Evolutionary conservation across 1,284 basidiomycete genomes (phyloP), one percentile per base, ranked within the genome.

Genomic region (Apiotrichum gracile): DNA sequence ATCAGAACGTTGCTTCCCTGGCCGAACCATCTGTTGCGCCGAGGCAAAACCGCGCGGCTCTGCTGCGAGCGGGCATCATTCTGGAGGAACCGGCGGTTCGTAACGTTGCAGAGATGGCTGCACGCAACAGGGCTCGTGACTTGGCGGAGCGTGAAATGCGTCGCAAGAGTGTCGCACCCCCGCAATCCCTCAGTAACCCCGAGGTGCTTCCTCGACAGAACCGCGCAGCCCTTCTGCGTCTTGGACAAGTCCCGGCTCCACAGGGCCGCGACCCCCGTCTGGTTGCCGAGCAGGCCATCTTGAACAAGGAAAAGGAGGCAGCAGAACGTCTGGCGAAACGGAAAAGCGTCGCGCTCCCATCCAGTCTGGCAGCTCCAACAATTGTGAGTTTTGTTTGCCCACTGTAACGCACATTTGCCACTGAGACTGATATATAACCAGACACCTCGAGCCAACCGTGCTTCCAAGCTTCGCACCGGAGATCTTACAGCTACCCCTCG

Each of bases 401-500:
- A 42, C 5, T n/a, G 6, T 27, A n/a, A 9, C 24, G 21, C 17
- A 21, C 12, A 14, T 29, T 12, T n/a, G 5, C 14, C 33, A 54
- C 52, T 19, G 53, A 42, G 22, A 33, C 29, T 49, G 27, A 34
- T 27, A 37, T 49, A 35, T 22, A 13, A n/a, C n/a, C 52, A 72
- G 70, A 39, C 58, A 22, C 70, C 70, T 2, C 60, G 70, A 19
- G 42, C 64, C 9, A 73, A 73, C 59, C 63, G 62, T 39, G 51
- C 69, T 12, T 64, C 67, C 4, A 52, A 68, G 46, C 60, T 73
- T 5, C 67, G 70, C 16, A 53, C 54, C 3, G 44, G 47, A 24
- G 46, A 38, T n/a, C 22, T 19, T 13, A n/a, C n/a, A 12, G 14
- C 35, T 7, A 47, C 35, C 10, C 35, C 46, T 19, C 17, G 35